Conservation (phyloP, 805 yeast genomes). For the Saccharomycopsis sp. region DNA sequence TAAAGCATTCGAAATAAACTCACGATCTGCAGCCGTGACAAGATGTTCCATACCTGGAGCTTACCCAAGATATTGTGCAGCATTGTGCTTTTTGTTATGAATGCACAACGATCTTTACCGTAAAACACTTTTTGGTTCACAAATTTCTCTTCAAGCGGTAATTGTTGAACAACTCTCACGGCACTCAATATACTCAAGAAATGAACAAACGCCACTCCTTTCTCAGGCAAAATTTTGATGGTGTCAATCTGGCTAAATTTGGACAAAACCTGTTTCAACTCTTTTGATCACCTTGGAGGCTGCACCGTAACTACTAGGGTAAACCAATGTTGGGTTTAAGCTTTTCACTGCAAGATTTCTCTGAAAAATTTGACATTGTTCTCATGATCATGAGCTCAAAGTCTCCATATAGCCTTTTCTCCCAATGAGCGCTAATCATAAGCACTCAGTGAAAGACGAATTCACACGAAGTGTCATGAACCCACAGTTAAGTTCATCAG, state of each 20-base stretch:
- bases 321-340: no score
- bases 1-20: slow-evolving; percentile 56
- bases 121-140: slow-evolving; percentile 71
- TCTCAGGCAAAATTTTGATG: slow-evolving; percentile 67
- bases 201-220: slow-evolving; percentile 86
- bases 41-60: slow-evolving; percentile 84
- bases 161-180: slow-evolving; percentile 69
- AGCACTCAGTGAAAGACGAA: no score
- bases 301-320: no score
- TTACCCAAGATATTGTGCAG: slow-evolving; percentile 87
- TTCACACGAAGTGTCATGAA: no score
- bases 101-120: slow-evolving; percentile 93
- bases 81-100: slow-evolving; percentile 89
- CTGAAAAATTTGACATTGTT: no score
- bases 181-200: slow-evolving; percentile 80
- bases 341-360: no score
- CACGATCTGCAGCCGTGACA: slow-evolving; percentile 57
- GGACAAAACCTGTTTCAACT: slow-evolving; percentile 54
- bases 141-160: slow-evolving; percentile 63
- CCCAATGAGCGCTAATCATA: no score
- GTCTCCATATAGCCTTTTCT: no score
- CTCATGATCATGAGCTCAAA: no score
- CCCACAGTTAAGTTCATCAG: no score
- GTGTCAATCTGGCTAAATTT: slow-evolving; percentile 80
- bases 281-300: no score